Base-by-base conservation (phyloP, 2,329 filamentous ascomycete genomes). In the Huntiella decipiens region DNA sequence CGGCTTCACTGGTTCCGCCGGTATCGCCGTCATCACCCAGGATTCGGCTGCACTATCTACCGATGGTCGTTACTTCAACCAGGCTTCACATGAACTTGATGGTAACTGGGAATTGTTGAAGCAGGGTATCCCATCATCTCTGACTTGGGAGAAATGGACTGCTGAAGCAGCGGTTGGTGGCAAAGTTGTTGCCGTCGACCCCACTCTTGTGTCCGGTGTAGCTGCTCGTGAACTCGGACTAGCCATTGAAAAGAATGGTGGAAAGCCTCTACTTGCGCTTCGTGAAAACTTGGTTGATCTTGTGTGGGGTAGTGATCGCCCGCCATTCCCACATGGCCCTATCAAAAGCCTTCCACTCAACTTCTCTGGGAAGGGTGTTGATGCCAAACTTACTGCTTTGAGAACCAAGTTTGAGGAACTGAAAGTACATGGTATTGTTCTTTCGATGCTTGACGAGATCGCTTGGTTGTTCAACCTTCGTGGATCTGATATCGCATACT, bases 401-500 rank as follows among this genome's bases (percentile, higher is more conserved):
- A 77, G 87, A n/a, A 87, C 88, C 59, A 87, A 95, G 54, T 66
- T 98, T 12, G 78, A 83, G 51, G 94, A 91, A 68, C 92, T 83
- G 64, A 91, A 91, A 58, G 80, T 78, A 4, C 73, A 79, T 13
- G 88, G 84, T 1, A 85, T 96, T 54, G 77, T 96, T 42, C 75
- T 96, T 39, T 95, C 87, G 4, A 87, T 92, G 78, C 74, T 98
- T 38, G 91, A 98, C 56, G 91, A 98, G 62, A 77, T 95, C 55
- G 91, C 91, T 8, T 98, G 91, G 91, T 70, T 98, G n/a, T 95
- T 95, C 67, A 98, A 98, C 62, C 66, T 98, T 42, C 78, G 91
- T 54, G 91, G 91, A 54, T 91, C 73, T 60, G 91, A 96, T 58
- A 96, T 98, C 53, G 84, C 86, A 0, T 98, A 91, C 66, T 98